phyloP scores from a whole-genome alignment of 1,139 yeast genomes.

The Suhomyces wounanorum region DNA sequence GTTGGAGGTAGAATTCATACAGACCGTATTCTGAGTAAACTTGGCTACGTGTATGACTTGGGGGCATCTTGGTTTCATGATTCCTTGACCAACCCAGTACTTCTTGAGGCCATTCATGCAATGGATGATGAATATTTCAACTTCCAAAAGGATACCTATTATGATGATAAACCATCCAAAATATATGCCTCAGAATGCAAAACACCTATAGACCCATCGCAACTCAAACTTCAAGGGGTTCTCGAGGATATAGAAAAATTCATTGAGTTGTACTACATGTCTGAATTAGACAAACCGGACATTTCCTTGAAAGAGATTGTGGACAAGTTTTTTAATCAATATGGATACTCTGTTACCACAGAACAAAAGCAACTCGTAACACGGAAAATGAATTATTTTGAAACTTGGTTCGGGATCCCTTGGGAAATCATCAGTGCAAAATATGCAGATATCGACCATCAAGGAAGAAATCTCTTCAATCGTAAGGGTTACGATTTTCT shows the following conservation, averaged over 20 bases:
- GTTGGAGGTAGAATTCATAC: constrained; percentile 50
- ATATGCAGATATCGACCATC: constrained; percentile 63
- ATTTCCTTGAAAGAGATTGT: constrained; percentile 52
- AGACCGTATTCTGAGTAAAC: constrained; percentile 30
- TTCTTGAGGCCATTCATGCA: constrained; percentile 31
- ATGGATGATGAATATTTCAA: constrained; percentile 27
- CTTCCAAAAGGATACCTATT: constrained; percentile 38
- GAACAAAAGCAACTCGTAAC: constrained; percentile 54
- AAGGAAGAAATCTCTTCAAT: constrained; percentile 74
- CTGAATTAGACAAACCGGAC: constrained; percentile 47
- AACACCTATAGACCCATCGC: constrained; percentile 31
- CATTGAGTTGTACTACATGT: constrained; percentile 56
- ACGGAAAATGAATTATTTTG: constrained; percentile 57
- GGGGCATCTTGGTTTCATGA: constrained; percentile 96
- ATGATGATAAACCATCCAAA: constrained; percentile 51
- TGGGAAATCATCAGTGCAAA: constrained; percentile 69
- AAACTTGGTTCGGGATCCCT: constrained; percentile 77
- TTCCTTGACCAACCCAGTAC: constrained; percentile 61
- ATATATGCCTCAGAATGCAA: constrained; percentile 51
- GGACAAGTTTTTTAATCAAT: constrained; percentile 46
- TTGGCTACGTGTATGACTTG: constrained; percentile 56
- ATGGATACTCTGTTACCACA: constrained; percentile 48
- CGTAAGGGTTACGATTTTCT: constrained; percentile 58
- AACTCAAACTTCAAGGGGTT: constrained; percentile 38
- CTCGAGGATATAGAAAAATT: constrained; percentile 61